Evolutionary conservation across 192 early-diverging fungal genomes (phyloP), one percentile per base, ranked within the genome.

Genomic region (Umbelopsis sp.): DNA sequence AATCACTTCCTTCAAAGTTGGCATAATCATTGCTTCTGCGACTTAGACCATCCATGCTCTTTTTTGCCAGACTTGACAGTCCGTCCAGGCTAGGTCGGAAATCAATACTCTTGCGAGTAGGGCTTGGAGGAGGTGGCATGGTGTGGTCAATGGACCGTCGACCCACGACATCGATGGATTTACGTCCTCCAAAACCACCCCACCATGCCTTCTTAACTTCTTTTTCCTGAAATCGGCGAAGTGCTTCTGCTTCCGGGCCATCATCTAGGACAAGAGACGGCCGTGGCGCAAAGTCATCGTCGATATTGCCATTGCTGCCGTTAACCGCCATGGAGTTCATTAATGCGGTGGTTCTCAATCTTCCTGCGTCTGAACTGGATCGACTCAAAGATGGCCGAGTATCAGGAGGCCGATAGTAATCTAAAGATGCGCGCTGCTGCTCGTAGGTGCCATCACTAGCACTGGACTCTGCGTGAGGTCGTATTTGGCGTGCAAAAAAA

Each of bases 151-250:
- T 18, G 16, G 61, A 70, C 49, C 67, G 64, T 41, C 76, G 71
- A 30, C 66, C 64, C 21, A 74, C 70, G 21, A 49, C 67, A 25
- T 74, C 72, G 25, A 74, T 47, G 9, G 72, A 67, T 45, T 78
- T 74, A 18, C 76, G 58, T 27, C 76, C 76, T 37, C 64, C 69
- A 41, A 76, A 68, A 5, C 66, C 67, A 22, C 51, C 53, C 73
- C 74, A 75, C 78, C 78, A 79, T n/a, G 74, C 27, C 44, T 79
- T 79, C n/a, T 79, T 79, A 25, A 70, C 66, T 27, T 79, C 73
- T 27, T 61, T 69, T 30, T 78, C 72, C 41, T 78, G 68, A 25
- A 64, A 69, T 46, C 58, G 70, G 23, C 72, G 49, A 20, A 72
- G 37, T 49, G 68, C 65, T 21, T 75, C 73, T n/a, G 73, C 37